Conservation (phyloP, 352 stramenopile genomes). For the Halophytophthora batemanensis region DNA sequence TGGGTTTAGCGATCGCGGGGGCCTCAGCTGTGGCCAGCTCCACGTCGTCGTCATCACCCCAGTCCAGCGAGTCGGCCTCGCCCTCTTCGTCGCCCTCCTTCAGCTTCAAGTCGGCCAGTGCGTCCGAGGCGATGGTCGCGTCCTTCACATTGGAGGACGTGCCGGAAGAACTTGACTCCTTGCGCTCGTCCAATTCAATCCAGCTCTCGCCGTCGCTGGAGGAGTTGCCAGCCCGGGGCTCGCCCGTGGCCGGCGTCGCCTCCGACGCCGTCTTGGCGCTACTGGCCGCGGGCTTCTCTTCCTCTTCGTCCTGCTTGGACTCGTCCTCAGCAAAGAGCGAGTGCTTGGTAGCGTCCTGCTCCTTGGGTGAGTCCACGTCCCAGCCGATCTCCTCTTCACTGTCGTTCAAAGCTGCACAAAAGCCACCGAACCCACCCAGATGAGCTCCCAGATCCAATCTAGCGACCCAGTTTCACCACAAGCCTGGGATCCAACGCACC, state of each 20-base stretch:
- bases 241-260: neutral
- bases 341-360: constrained; percentile 32
- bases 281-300: constrained; percentile 9
- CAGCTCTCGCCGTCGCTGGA: constrained; percentile 64
- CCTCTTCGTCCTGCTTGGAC: constrained; percentile 35
- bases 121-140: constrained; percentile 15
- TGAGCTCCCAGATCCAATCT: too few relatives aligned
- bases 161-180: constrained; percentile 51
- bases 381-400: constrained; percentile 68
- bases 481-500: constrained; percentile 22
- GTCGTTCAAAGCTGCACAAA: constrained; percentile 43
- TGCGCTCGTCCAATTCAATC: constrained; percentile 63
- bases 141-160: constrained; percentile 34
- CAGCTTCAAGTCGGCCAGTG: constrained; percentile 28
- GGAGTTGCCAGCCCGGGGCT: constrained; percentile 16
- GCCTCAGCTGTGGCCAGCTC: constrained; percentile 17
- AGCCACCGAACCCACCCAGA: constrained; percentile 5
- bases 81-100: constrained; percentile 28
- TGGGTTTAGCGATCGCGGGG: constrained; percentile 7
- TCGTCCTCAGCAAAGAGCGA: constrained; percentile 45
- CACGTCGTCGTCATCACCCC: constrained; percentile 57
- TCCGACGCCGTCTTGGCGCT: constrained; percentile 5
- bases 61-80: constrained; percentile 56
- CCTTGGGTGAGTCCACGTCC: constrained; percentile 60
- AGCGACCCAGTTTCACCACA: too few relatives aligned